Evolutionary conservation across 805 yeast genomes (phyloP), one percentile per base, ranked within the genome.

Genomic region (Candida khao-thaluensis): DNA sequence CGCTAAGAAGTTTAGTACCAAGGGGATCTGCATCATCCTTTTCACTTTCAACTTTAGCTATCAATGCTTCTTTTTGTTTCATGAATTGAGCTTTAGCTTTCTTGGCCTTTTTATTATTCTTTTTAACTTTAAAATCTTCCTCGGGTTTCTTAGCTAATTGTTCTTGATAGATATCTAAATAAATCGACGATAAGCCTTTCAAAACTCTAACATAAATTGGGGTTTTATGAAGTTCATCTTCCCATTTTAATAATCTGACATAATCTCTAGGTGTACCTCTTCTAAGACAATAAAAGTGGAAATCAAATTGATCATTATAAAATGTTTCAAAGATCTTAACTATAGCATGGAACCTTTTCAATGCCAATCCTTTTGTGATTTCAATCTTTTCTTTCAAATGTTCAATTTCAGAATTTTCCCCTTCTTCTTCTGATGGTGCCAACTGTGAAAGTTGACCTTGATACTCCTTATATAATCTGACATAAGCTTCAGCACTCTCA

Each of bases 201-300:
- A 82, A 69, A 1, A 85, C 85, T 39, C 93, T 75, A n/a, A 76
- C 68, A 54, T 77, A 87, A 37, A 84, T 74, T 3, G 95, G 88
- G 23, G 84, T 78, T 7, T 77, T 57, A 56, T 72, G 89, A 32
- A 93, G 59, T 15, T 64, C 57, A 57, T 90, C 95, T 41, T 81
- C 95, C 98, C 98, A 93, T 35, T 69, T 60, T 36, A 90, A 49
- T 76, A 86, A 77, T 14, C 80, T 81, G 20, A 85, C 50, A 56
- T 91, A 93, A 7, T 91, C 82, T 47, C 95, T 76, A 17, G 91
- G 82, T 5, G 97, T 87, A 16, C 97, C 98, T 51, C 84, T 80
- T 62, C 96, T 78, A 72, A 86, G 77, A 57, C 95, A 85, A 59
- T 87, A 93, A 32, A 85, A 82, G 59, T 93, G 98, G 81, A 91